Conservation (phyloP, 768 basidiomycete genomes). For the Coprinellus micaceus region DNA sequence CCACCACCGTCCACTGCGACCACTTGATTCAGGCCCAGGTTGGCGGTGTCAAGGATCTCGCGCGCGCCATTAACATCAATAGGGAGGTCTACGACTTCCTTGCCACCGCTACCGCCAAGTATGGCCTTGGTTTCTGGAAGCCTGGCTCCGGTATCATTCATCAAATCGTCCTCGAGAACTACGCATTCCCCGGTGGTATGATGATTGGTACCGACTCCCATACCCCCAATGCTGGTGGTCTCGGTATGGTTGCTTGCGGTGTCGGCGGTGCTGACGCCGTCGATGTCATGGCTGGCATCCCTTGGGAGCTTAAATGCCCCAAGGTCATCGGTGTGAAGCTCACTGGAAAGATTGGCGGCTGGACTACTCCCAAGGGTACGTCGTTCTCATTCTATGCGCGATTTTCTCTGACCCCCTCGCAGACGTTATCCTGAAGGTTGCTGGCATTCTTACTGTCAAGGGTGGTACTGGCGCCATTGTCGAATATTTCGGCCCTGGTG, state of each 20-base stretch:
- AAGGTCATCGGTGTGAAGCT: constrained; percentile 98
- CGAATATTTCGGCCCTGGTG: constrained; percentile 93
- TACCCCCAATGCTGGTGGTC: constrained; percentile 98
- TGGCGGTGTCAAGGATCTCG: constrained; percentile 91
- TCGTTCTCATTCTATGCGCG: constrained; percentile 11
- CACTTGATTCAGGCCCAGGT: constrained; percentile 98
- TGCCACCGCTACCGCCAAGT: constrained; percentile 96
- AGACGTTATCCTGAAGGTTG: constrained; percentile 99
- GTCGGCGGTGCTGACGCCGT: constrained; percentile 99
- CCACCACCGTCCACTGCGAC: constrained; percentile 98
- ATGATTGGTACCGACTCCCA: constrained; percentile 99
- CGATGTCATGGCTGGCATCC: constrained; percentile 96
- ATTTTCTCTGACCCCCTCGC: constrained; percentile 4
- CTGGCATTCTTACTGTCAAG: constrained; percentile 98
- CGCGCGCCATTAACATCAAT: constrained; percentile 88
- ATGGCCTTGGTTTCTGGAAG: constrained; percentile 99
- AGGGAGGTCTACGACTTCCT: constrained; percentile 99
- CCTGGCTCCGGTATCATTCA: constrained; percentile 99
- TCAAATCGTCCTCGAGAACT: constrained; percentile 99
- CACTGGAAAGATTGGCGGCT: constrained; percentile 90
- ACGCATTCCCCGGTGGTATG: constrained; percentile 97
- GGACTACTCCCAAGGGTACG: constrained; percentile 95
- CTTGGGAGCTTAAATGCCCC: constrained; percentile 99
- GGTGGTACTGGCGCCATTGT: constrained; percentile 99
- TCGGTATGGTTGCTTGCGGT: constrained; percentile 99